Percentiles rank a stretch among this genome's conserved stretches.
phyloP scores from a whole-genome alignment of 1,139 yeast genomes.

The Petasospora fabianii region DNA sequence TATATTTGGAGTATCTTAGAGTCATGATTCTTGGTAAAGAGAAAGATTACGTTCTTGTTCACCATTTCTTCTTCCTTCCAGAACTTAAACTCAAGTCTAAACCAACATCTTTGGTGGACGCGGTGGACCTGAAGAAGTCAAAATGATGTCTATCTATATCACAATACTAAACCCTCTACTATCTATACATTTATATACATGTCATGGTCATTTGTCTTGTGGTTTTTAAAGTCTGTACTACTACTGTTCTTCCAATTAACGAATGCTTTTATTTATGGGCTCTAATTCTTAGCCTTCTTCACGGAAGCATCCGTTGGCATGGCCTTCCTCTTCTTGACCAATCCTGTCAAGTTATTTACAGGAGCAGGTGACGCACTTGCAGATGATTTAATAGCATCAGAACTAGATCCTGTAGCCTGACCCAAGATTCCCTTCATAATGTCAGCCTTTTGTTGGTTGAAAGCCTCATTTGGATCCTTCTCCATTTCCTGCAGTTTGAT shows the following conservation, averaged over 20 bases:
- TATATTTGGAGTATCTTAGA: slow-evolving; percentile 63
- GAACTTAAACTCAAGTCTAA: slow-evolving; percentile 29
- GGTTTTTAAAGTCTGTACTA: too few relatives aligned
- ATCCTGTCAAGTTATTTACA: slow-evolving; percentile 54
- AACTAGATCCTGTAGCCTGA: slow-evolving; percentile 32
- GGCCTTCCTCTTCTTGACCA: slow-evolving; percentile 51
- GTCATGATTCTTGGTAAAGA: slow-evolving; percentile 53
- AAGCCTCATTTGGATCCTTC: slow-evolving; percentile 47
- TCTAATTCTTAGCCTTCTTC: slow-evolving; percentile 18
- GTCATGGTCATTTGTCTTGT: too few relatives aligned
- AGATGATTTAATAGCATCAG: slow-evolving; percentile 15
- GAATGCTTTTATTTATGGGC: too few relatives aligned
- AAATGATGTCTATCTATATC: too few relatives aligned
- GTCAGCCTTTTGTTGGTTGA: slow-evolving; percentile 52
- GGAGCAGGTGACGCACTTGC: slow-evolving; percentile 16
- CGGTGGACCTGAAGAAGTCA: too few relatives aligned
- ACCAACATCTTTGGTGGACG: too few relatives aligned
- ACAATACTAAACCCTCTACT: background rate
- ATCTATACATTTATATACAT: too few relatives aligned
- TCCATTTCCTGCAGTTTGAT: slow-evolving; percentile 47
- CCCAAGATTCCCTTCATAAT: slow-evolving; percentile 65
- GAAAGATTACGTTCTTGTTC: slow-evolving; percentile 46
- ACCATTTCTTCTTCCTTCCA: slow-evolving; percentile 50
- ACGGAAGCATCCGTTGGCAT: slow-evolving; percentile 14
- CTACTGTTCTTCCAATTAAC: too few relatives aligned